A percentile compares a stretch with the other conserved stretches of the same genome.
These are phyloP conservation scores for Sphaerulina populicola DNA, from an alignment of 2,329 filamentous ascomycete genomes.

Conservation along the genomic window DNA sequence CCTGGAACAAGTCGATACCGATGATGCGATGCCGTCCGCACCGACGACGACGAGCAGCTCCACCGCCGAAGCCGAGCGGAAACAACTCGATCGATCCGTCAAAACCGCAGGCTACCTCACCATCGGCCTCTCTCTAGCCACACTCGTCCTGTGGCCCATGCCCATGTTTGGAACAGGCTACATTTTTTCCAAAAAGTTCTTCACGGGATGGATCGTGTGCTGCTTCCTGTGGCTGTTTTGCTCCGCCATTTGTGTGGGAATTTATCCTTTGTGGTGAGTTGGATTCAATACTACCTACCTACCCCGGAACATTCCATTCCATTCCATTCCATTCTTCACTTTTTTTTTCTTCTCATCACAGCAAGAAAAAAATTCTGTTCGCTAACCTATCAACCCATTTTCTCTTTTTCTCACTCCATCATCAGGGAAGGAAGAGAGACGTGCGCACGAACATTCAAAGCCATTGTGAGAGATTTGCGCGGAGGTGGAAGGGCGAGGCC, in stretches of 20 bases:
- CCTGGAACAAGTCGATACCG: not conserved
- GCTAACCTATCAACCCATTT: too few relatives aligned
- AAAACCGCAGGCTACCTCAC: conserved; percentile 50
- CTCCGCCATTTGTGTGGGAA: conserved; percentile 23
- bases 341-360: too few relatives aligned
- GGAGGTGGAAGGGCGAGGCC: not conserved
- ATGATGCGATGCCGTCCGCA: not conserved
- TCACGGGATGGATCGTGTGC: conserved; percentile 40
- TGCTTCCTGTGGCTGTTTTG: conserved; percentile 45
- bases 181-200: conserved; percentile 43
- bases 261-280: conserved; percentile 5
- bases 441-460: conserved; percentile 2
- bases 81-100: conserved; percentile 33
- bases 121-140: conserved; percentile 51
- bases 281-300: too few relatives aligned
- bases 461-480: conserved; percentile 7
- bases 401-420: too few relatives aligned
- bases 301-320: too few relatives aligned
- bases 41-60: not conserved
- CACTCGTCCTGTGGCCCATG: conserved; percentile 44
- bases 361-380: too few relatives aligned
- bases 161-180: conserved; percentile 43
- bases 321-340: too few relatives aligned
- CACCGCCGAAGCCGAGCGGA: not conserved
- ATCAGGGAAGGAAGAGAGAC: conserved; percentile 3